phyloP scores from a whole-genome alignment of 1,284 basidiomycete species.

The Cystobasidium pallidum region DNA sequence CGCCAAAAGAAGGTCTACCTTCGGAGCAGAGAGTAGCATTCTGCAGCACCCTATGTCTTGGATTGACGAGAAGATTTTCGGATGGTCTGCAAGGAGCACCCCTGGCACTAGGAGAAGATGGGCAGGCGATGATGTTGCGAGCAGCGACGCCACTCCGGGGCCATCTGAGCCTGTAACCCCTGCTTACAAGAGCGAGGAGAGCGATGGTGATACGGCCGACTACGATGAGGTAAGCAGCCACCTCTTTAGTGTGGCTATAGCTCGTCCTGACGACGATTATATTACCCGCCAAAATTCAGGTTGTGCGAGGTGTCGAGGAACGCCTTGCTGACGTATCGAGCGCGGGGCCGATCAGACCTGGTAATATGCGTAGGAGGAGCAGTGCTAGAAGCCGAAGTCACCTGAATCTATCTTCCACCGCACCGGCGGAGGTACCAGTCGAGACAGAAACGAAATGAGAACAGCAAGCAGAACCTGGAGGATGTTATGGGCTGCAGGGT shows the following conservation, averaged over 20 bases:
- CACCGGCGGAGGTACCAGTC: not conserved
- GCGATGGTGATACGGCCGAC: conserved; percentile 59
- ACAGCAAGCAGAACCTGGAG: no score
- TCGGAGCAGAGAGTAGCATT: conserved; percentile 45
- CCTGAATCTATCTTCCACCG: not conserved
- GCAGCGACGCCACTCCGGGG: conserved; percentile 52
- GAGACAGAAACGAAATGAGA: not conserved
- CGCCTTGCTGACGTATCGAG: conserved; percentile 7
- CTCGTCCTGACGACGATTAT: no score
- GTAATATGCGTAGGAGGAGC: conserved; percentile 1
- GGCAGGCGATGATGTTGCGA: conserved; percentile 54
- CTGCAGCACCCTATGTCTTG: conserved; percentile 74
- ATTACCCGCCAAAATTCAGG: not conserved
- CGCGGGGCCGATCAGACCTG: not conserved
- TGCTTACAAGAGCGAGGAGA: conserved; percentile 58
- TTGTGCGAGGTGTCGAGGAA: conserved; percentile 40
- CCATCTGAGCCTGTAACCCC: conserved; percentile 55
- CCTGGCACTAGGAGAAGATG: conserved; percentile 31
- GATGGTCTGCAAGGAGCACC: conserved; percentile 67
- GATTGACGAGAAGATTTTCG: conserved; percentile 90
- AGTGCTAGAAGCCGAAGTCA: conserved; percentile 24
- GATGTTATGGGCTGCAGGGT: no score
- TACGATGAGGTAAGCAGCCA: conserved; percentile 59
- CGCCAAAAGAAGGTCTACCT: conserved; percentile 50
- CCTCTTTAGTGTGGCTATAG: not conserved